Evolutionary conservation across 2,329 filamentous ascomycete genomes (phyloP).

Genomic region (Rhinocladiella similis): DNA sequence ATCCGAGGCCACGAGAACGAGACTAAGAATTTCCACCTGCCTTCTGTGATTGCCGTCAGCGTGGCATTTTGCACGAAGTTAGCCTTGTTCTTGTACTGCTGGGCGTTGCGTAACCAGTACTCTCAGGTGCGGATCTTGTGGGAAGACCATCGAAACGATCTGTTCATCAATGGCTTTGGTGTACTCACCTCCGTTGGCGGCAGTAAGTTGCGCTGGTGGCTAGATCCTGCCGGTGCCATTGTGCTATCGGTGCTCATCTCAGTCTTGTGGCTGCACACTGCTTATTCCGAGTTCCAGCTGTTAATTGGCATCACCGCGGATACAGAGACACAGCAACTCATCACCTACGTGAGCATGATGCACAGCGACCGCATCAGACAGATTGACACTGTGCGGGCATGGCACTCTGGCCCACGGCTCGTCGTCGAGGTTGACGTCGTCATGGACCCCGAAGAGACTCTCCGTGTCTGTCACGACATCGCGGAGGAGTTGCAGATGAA

Average conservation of each 20-base stretch:
- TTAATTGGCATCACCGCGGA: constrained; percentile 87
- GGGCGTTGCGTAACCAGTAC: constrained; percentile 85
- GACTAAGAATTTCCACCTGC: constrained; percentile 70
- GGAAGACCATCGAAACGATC: constrained; percentile 96
- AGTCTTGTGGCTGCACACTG: constrained; percentile 78
- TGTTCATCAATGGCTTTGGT: constrained; percentile 95
- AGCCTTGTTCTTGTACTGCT: constrained; percentile 84
- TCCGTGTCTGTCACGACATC: constrained; percentile 84
- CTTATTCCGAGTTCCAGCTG: constrained; percentile 84
- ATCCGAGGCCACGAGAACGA: constrained; percentile 48
- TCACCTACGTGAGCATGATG: constrained; percentile 94
- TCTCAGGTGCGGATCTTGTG: constrained; percentile 88
- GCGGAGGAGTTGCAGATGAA: constrained; percentile 94
- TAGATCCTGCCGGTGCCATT: constrained; percentile 90
- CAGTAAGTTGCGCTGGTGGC: constrained; percentile 86
- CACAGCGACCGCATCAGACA: constrained; percentile 76
- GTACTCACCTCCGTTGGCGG: constrained; percentile 90
- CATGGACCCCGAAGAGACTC: constrained; percentile 73
- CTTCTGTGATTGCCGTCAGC: constrained; percentile 80
- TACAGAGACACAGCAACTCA: constrained; percentile 83
- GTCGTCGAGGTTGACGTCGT: constrained; percentile 97
- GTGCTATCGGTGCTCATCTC: constrained; percentile 77
- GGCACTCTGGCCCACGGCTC: constrained; percentile 82
- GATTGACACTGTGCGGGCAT: constrained; percentile 93
- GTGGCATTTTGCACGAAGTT: constrained; percentile 86